These are phyloP conservation scores for Nigrospora osmanthi DNA, from an alignment of 2,329 filamentous ascomycete species.

Conservation along the genomic window DNA sequence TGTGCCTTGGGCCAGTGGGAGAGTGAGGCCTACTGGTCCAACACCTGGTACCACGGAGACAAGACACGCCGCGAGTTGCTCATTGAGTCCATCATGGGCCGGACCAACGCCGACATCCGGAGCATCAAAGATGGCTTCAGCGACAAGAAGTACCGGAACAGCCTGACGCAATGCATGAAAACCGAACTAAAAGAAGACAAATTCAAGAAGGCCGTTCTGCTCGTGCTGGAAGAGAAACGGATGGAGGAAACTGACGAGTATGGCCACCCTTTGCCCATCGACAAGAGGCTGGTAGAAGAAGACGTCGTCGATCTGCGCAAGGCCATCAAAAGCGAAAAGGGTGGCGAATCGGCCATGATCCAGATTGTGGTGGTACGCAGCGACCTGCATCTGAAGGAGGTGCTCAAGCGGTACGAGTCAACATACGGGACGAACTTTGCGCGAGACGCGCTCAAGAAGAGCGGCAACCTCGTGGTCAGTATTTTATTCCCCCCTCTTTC, in stretches of 20 bases:
- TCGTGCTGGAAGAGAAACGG: conserved; percentile 72
- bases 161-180: conserved; percentile 76
- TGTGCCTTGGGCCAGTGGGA: conserved; percentile 87
- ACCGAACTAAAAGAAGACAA: conserved; percentile 93
- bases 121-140: conserved; percentile 82
- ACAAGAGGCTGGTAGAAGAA: conserved; percentile 53
- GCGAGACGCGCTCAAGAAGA: conserved; percentile 78
- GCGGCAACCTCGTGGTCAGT: conserved; percentile 85
- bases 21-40: conserved; percentile 94
- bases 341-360: conserved; percentile 84
- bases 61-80: conserved; percentile 79
- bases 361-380: conserved; percentile 73
- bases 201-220: conserved; percentile 80
- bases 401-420: conserved; percentile 69
- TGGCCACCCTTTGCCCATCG: conserved; percentile 49
- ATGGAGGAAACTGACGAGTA: conserved; percentile 73
- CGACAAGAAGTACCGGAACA: conserved; percentile 86
- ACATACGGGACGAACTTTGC: conserved; percentile 76
- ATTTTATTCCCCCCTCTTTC: neutral
- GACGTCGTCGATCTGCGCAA: conserved; percentile 67
- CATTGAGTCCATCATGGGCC: conserved; percentile 88
- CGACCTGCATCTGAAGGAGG: conserved; percentile 73
- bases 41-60: conserved; percentile 92
- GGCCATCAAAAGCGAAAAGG: conserved; percentile 64
- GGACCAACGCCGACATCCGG: conserved; percentile 78